phyloP scores from a whole-genome alignment of 345 rosid species.

The Acer yangbiense region DNA sequence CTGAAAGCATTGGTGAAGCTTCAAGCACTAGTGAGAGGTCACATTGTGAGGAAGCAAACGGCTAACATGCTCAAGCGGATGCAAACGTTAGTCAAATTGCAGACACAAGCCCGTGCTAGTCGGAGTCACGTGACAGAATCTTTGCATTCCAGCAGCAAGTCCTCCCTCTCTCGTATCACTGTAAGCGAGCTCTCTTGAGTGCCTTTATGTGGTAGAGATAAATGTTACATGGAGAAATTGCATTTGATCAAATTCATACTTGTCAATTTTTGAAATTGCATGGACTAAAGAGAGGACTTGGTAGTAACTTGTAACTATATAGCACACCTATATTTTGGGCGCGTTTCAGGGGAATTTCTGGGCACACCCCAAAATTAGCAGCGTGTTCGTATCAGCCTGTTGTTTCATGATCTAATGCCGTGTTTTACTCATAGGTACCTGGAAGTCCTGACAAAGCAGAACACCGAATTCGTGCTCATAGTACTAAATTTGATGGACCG shows the following conservation, averaged over 20 bases:
- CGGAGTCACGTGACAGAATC: constrained; percentile 60
- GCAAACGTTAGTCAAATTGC: constrained; percentile 78
- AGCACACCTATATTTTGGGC: neutral
- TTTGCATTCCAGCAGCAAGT: constrained; percentile 49
- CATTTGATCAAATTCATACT: neutral
- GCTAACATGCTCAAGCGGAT: constrained; percentile 79
- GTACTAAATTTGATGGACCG: constrained; percentile 43
- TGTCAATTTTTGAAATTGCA: neutral
- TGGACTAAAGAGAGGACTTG: neutral
- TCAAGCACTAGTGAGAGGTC: constrained; percentile 92
- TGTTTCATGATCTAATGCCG: neutral
- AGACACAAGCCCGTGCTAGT: constrained; percentile 72
- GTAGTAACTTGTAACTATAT: neutral
- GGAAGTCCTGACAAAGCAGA: constrained; percentile 29
- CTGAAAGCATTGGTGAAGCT: constrained; percentile 92
- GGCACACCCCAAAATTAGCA: neutral
- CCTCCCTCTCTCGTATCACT: constrained; percentile 44
- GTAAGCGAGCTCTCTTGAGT: constrained; percentile 34
- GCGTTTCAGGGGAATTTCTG: neutral
- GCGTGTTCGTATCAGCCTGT: neutral
- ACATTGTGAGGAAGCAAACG: constrained; percentile 87
- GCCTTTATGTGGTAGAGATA: neutral
- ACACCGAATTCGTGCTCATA: constrained; percentile 21
- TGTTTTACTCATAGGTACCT: constrained; percentile 30
- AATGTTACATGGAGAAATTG: neutral